phyloP scores from a whole-genome alignment of 108 stramenopile genomes.

The Cylindrotheca fusiformis region DNA sequence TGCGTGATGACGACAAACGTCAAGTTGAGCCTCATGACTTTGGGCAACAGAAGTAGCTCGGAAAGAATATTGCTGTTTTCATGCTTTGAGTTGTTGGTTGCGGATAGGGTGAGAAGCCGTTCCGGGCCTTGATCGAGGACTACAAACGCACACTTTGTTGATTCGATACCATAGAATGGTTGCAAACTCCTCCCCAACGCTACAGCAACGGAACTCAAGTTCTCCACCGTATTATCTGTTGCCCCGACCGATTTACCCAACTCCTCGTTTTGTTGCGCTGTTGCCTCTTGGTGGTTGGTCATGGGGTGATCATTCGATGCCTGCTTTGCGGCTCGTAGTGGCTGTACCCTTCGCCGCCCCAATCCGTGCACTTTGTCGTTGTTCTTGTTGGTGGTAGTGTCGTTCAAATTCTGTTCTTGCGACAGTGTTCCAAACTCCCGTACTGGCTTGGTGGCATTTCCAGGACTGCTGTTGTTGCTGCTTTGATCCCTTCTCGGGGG shows the following conservation, averaged over 20 bases:
- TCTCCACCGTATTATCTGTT: conserved; percentile 4
- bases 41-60: conserved; percentile 60
- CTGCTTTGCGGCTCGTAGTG: not conserved
- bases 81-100: not conserved
- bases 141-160: conserved; percentile 46
- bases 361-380: not conserved
- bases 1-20: conserved; percentile 58
- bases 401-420: not conserved
- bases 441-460: too few relatives aligned
- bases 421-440: too few relatives aligned
- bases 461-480: too few relatives aligned
- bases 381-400: not conserved
- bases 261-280: not conserved
- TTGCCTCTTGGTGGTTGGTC: not conserved
- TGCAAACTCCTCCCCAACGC: conserved; percentile 27
- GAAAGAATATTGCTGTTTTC: conserved; percentile 38
- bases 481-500: too few relatives aligned
- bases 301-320: not conserved
- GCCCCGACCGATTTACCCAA: too few relatives aligned
- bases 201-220: conserved; percentile 9
- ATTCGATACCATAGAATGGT: conserved; percentile 7
- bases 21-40: conserved; percentile 55
- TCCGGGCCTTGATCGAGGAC: conserved; percentile 67
- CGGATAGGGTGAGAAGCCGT: conserved; percentile 41
- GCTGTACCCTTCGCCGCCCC: not conserved